These are phyloP conservation scores for Colletotrichum chlorophyti DNA, from an alignment of 2,329 filamentous ascomycete species.

Conservation along the genomic window DNA sequence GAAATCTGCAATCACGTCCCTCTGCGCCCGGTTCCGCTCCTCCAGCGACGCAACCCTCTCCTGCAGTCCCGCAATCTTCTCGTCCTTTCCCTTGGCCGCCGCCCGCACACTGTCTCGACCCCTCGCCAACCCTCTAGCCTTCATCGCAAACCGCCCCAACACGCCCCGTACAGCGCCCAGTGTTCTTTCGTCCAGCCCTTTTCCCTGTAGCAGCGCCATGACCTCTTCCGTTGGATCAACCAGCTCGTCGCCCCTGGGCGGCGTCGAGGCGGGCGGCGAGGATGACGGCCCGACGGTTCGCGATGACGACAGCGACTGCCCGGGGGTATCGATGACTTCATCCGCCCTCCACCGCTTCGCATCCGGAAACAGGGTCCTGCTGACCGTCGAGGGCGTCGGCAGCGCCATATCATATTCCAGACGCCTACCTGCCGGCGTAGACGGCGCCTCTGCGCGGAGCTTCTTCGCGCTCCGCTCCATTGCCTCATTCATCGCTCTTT, in stretches of 20 bases:
- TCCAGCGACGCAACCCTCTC: constrained; percentile 46
- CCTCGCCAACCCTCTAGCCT: constrained; percentile 65
- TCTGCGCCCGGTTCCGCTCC: constrained; percentile 39
- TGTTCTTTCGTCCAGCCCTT: constrained; percentile 46
- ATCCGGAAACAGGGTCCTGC: constrained; percentile 44
- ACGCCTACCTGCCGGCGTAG: constrained; percentile 36
- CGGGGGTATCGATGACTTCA: constrained; percentile 29
- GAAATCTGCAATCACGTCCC: constrained; percentile 43
- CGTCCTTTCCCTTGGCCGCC: constrained; percentile 67
- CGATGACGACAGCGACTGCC: constrained; percentile 16
- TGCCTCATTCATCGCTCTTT: constrained; percentile 42
- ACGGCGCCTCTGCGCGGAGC: background rate
- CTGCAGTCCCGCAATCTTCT: constrained; percentile 45
- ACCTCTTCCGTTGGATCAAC: constrained; percentile 53
- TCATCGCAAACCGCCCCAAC: constrained; percentile 63
- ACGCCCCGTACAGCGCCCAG: constrained; percentile 47
- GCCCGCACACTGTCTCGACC: constrained; percentile 72
- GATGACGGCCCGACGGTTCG: constrained; percentile 24
- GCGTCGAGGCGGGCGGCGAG: background rate
- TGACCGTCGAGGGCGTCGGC: constrained; percentile 42
- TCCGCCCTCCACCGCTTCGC: constrained; percentile 41
- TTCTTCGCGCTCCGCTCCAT: constrained; percentile 43
- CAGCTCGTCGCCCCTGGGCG: constrained; percentile 29
- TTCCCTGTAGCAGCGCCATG: constrained; percentile 53
- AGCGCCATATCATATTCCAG: constrained; percentile 33